Base-by-base conservation (phyloP, 148 eudicot species). In the Chenopodium berlandieri region DNA sequence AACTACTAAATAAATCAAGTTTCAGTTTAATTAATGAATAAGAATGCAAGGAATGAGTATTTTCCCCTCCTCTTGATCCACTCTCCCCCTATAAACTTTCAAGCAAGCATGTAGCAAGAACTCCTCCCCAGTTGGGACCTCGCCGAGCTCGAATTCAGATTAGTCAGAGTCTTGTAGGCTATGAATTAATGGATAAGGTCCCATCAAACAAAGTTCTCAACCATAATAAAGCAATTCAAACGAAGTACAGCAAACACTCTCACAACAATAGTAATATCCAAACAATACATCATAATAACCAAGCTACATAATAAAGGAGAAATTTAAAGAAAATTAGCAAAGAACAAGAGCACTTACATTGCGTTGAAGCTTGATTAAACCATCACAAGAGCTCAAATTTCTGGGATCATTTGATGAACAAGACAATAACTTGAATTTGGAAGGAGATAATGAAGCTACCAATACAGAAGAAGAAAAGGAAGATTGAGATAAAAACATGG, bases 371-470 rank as follows among this genome's bases (percentile, higher is more conserved):
- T 80, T 84, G 30, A 77, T 31, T 40, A 80, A 54, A 63, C 46
- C 86, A 80, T 65, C 52, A 76, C 31, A 76, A 75, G 76, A 52
- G 72, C 27, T 75, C 66, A 76, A 71, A 63, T 71, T 80, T 80
- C 80, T 79, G 79, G 85, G 75, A 46, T 32, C 54, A 74, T 54
- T 74, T 8, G 25, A 47, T 78, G 82, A 79, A 8, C 37, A 71
- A n/a, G 82, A 73, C 37, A 78, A 40, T 11, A 84, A 1, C 22
- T 63, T 80, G 56, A 80, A 76, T 44, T 77, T 84, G 17, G 86
- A 83, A 72, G 71, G 80, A 80, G 86, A 75, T 7, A 84, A 50
- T 17, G 80, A 75, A 80, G 82, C 86, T 23, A 84, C 27, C 64
- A 80, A 23, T 19, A 47, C 48, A 60, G 77, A 73, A 46, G 81